Evolutionary conservation across 768 basidiomycete genomes (phyloP).

Genomic region (Pilatotrama ljubarskyi): DNA sequence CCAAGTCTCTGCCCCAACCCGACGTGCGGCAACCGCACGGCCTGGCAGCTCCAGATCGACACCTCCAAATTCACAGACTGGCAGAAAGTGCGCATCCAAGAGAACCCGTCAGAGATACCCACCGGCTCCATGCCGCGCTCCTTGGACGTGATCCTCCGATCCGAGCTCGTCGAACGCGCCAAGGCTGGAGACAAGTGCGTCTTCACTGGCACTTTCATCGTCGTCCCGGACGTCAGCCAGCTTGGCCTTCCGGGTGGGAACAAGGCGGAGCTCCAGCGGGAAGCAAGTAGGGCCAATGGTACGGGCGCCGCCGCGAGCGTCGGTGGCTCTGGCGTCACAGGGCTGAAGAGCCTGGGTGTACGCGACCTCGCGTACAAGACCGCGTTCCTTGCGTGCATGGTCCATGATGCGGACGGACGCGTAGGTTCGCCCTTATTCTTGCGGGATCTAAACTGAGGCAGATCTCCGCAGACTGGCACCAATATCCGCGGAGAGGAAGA

Average conservation of each 20-base stretch:
- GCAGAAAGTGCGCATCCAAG: slow-evolving; percentile 99
- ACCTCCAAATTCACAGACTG: slow-evolving; percentile 97
- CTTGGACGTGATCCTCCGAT: slow-evolving; percentile 91
- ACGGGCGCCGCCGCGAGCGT: slow-evolving; percentile 61
- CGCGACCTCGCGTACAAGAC: slow-evolving; percentile 98
- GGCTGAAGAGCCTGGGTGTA: slow-evolving; percentile 91
- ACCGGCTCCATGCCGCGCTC: slow-evolving; percentile 98
- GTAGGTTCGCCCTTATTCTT: slow-evolving; percentile 56
- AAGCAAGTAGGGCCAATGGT: slow-evolving; percentile 67
- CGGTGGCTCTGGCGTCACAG: slow-evolving; percentile 84
- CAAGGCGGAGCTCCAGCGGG: slow-evolving; percentile 85
- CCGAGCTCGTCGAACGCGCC: slow-evolving; percentile 96
- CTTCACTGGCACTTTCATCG: slow-evolving; percentile 97
- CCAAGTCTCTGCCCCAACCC: slow-evolving; percentile 93
- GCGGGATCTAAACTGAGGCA: too few relatives aligned
- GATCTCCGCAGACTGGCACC: slow-evolving; percentile 60
- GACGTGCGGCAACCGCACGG: slow-evolving; percentile 85
- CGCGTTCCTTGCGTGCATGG: slow-evolving; percentile 98
- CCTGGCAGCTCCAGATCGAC: slow-evolving; percentile 95
- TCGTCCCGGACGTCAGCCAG: slow-evolving; percentile 97
- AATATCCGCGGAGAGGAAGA: slow-evolving; percentile 92
- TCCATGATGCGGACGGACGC: slow-evolving; percentile 84
- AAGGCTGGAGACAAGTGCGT: slow-evolving; percentile 99
- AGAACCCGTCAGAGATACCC: slow-evolving; percentile 98
- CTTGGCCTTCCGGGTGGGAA: slow-evolving; percentile 94